Percentiles rank a stretch among this genome's conserved stretches.
Conservation (phyloP, 352 stramenopile species). For the Phytophthora cryptogea region DNA sequence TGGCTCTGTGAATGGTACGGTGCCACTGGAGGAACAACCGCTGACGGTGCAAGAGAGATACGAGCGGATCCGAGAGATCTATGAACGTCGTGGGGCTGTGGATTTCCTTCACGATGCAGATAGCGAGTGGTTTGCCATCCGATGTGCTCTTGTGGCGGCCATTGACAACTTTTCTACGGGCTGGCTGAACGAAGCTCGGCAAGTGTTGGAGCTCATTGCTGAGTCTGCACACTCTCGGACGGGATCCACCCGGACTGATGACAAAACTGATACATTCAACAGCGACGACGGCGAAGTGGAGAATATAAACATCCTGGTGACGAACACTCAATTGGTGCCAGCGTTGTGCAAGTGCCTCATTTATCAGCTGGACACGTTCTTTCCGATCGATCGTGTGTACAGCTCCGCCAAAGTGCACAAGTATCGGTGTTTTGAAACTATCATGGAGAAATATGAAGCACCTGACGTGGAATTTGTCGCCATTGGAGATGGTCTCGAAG, state of each 20-base stretch:
- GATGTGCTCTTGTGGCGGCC: constrained; percentile 60
- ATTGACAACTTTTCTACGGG: constrained; percentile 78
- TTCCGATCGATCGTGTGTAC: constrained; percentile 78
- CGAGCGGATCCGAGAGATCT: constrained; percentile 75
- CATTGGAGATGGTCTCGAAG: constrained; percentile 77
- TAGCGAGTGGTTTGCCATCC: constrained; percentile 76
- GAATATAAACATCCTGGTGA: constrained; percentile 80
- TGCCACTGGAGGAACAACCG: neutral
- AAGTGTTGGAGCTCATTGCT: constrained; percentile 62
- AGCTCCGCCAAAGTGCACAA: constrained; percentile 83
- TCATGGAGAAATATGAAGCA: constrained; percentile 58
- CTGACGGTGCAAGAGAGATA: constrained; percentile 46
- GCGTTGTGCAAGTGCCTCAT: constrained; percentile 86
- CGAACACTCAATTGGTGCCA: constrained; percentile 80
- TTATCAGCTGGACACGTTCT: constrained; percentile 77
- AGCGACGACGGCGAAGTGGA: constrained; percentile 35
- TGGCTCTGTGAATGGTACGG: neutral
- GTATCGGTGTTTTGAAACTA: constrained; percentile 76
- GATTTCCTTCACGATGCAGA: constrained; percentile 68
- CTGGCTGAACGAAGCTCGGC: constrained; percentile 65
- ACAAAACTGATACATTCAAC: neutral
- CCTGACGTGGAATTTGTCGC: constrained; percentile 68
- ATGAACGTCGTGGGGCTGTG: constrained; percentile 61
- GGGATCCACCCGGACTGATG: constrained; percentile 1
- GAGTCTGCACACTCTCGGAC: constrained; percentile 3